These are phyloP conservation scores for Pichia sp. DNA, from an alignment of 1,139 yeast species.

Conservation along the genomic window DNA sequence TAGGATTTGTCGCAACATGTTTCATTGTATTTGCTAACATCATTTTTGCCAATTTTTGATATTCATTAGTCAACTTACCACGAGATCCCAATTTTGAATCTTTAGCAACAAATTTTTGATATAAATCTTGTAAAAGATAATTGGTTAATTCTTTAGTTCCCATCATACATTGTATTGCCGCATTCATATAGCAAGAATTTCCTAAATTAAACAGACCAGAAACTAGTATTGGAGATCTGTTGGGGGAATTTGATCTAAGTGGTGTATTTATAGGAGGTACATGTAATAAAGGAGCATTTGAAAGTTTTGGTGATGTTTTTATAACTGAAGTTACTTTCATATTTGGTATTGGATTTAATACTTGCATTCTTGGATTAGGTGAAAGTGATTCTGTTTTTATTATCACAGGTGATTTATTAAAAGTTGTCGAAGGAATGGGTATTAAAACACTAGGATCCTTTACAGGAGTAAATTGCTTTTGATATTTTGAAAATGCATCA, in stretches of 20 bases:
- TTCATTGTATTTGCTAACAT: slow-evolving; percentile 42
- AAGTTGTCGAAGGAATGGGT: neutral
- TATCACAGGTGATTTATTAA: neutral
- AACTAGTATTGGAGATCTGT: slow-evolving; percentile 29
- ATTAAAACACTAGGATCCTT: neutral
- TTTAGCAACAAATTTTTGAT: slow-evolving; percentile 65
- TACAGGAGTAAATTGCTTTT: neutral
- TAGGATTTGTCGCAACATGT: slow-evolving; percentile 24
- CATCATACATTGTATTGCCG: slow-evolving; percentile 60
- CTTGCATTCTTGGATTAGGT: neutral
- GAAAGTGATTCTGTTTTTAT: neutral
- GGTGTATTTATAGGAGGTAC: neutral
- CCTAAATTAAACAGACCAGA: slow-evolving; percentile 69
- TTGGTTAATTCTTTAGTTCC: slow-evolving; percentile 37
- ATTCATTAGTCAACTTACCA: slow-evolving; percentile 72
- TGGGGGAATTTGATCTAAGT: neutral
- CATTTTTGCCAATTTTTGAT: slow-evolving; percentile 57
- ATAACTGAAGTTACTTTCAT: neutral
- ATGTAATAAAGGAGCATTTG: neutral
- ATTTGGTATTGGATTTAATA: neutral
- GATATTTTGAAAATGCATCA: neutral
- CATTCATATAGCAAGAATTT: slow-evolving; percentile 67
- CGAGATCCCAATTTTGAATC: slow-evolving; percentile 76
- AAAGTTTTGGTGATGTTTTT: neutral
- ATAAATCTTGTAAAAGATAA: slow-evolving; percentile 51